phyloP scores from a whole-genome alignment of 2,329 filamentous ascomycete genomes.

The Pyrenophora teres region DNA sequence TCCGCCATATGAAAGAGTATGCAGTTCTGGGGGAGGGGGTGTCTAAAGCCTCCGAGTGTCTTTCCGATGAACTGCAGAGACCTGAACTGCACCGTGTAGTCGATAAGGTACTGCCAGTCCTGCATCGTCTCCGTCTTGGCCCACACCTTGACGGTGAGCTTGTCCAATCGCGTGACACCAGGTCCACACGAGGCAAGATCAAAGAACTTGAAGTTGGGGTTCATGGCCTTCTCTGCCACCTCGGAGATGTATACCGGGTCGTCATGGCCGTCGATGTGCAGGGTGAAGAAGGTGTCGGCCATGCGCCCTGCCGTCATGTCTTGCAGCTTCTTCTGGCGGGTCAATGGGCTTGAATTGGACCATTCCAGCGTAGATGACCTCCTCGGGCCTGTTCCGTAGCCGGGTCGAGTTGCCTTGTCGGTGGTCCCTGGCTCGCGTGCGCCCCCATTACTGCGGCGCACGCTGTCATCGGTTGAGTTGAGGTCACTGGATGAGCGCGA shows the following conservation, averaged over 20 bases:
- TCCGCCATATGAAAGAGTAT: conserved; percentile 84
- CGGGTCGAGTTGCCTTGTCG: conserved; percentile 38
- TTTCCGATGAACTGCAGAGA: conserved; percentile 79
- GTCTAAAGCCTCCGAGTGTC: conserved; percentile 62
- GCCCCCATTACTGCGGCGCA: conserved; percentile 28
- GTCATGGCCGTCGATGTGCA: conserved; percentile 68
- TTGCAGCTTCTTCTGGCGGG: conserved; percentile 76
- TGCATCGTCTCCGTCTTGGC: conserved; percentile 61
- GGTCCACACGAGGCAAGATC: conserved; percentile 70
- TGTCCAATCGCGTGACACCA: conserved; percentile 66
- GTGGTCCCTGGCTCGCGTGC: conserved; percentile 28
- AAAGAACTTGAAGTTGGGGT: conserved; percentile 87
- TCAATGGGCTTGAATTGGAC: conserved; percentile 62
- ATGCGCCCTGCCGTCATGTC: conserved; percentile 71
- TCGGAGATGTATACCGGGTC: conserved; percentile 93
- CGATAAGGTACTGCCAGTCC: conserved; percentile 68
- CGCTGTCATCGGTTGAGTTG: conserved; percentile 32
- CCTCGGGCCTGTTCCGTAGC: conserved; percentile 43
- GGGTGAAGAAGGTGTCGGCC: conserved; percentile 86
- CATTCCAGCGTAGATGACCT: conserved; percentile 67
- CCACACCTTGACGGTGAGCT: conserved; percentile 75
- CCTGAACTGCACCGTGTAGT: conserved; percentile 72
- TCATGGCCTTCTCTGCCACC: conserved; percentile 76
- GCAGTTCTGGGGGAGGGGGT: conserved; percentile 78
- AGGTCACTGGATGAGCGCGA: conserved; percentile 65